phyloP scores from a whole-genome alignment of 1,284 basidiomycete species.

The Megacollybia platyphylla region DNA sequence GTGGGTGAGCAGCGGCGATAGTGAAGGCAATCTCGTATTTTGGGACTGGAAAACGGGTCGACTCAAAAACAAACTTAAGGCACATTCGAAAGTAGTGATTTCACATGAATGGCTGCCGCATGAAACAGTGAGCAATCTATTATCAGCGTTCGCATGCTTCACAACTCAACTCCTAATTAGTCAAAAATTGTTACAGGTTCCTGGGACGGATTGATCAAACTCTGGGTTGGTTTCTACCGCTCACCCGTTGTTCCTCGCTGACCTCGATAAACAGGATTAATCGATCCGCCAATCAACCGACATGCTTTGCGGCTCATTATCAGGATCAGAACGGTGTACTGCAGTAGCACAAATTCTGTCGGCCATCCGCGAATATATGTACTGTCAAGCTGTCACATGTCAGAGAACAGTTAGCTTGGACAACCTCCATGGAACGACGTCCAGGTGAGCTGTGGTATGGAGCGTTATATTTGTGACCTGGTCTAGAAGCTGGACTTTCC shows the following conservation, averaged over 20 bases:
- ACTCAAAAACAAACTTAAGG: conserved; percentile 81
- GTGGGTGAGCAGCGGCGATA: conserved; percentile 94
- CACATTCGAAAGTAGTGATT: conserved; percentile 92
- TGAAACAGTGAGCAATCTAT: conserved; percentile 68
- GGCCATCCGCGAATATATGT: too few relatives aligned
- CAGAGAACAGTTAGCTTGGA: too few relatives aligned
- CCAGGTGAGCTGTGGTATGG: too few relatives aligned
- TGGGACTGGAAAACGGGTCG: conserved; percentile 99
- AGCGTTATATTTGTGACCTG: too few relatives aligned
- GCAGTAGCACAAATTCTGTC: too few relatives aligned
- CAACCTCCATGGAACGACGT: too few relatives aligned
- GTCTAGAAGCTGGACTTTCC: too few relatives aligned
- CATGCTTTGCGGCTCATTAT: too few relatives aligned
- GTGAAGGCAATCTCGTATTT: conserved; percentile 90
- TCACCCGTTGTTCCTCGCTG: conserved; percentile 5
- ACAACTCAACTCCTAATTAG: conserved; percentile 23
- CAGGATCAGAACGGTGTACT: too few relatives aligned
- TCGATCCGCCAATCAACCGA: neutral
- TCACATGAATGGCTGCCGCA: conserved; percentile 97
- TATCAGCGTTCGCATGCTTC: conserved; percentile 7
- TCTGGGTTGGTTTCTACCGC: conserved; percentile 54
- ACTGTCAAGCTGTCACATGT: too few relatives aligned
- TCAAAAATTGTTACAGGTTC: conserved; percentile 93
- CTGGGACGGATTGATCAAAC: conserved; percentile 95
- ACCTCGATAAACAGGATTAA: neutral